phyloP scores from a whole-genome alignment of 257 asterid species.

The Anisodus acutangulus region DNA sequence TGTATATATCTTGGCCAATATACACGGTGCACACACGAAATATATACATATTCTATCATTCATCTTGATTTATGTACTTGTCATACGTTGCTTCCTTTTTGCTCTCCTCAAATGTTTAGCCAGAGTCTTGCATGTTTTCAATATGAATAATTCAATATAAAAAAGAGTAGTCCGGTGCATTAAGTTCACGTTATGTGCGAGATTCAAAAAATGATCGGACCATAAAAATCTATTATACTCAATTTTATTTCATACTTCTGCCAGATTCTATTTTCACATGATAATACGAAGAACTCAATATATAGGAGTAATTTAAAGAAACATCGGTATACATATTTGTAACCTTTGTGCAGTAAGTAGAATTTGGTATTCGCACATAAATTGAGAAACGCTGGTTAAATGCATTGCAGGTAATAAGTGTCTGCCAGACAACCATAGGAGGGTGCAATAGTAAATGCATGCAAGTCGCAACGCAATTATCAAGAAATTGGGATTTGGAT shows the following conservation, averaged over 20 bases:
- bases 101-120: not conserved
- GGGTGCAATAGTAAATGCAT: slow-evolving; percentile 20
- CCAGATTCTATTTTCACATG: no score
- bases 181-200: no score
- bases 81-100: not conserved
- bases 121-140: not conserved
- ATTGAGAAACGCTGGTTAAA: not conserved
- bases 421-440: not conserved
- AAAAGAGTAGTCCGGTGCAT: no score
- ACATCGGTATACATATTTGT: not conserved
- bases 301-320: not conserved
- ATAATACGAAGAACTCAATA: not conserved
- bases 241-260: no score
- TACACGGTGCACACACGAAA: no score
- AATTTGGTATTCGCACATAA: not conserved
- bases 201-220: no score
- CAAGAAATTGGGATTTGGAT: slow-evolving; percentile 10
- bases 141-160: no score
- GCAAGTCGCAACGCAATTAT: not conserved
- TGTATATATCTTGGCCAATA: no score
- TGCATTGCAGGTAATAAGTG: slow-evolving; percentile 10
- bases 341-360: not conserved
- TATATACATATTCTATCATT: no score
- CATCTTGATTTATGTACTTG: not conserved
- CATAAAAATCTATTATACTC: no score